Evolutionary conservation across 768 basidiomycete genomes (phyloP), one percentile per base, ranked within the genome.

Genomic region (Leccinum fibrillosum): DNA sequence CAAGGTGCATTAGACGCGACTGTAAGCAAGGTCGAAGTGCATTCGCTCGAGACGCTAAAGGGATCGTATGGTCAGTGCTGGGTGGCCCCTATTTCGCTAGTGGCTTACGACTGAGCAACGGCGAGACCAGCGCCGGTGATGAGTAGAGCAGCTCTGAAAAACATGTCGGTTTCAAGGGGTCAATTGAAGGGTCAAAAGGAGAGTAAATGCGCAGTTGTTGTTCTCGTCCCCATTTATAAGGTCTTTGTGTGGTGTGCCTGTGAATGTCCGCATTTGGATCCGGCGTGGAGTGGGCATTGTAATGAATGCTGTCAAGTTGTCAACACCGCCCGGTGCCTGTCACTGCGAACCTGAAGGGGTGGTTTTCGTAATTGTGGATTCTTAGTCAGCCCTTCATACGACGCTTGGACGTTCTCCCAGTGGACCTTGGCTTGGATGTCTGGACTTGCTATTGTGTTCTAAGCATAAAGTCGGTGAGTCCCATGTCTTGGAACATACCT

Each of bases 31-130:
- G 85, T 73, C 21, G 65, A 57, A 55, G 77, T 71, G 69, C 89
- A 91, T 55, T 71, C 64, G 1, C 73, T 61, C 0, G 66, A 62
- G 55, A 63, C n/a, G 50, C 60, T 55, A 3, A 26, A 42, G 23
- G 49, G 25, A 30, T 10, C 5, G 19, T 30, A 50, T 11, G 13
- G 54, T 58, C 19, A 64, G 45, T 30, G 50, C 3, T 19, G 25
- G 37, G n/a, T 4, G 10, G 39, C n/a, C 10, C 39, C 23, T 23
- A 15, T 4, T 45, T 4, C 39, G 1, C n/a, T 19, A 12, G 44
- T 12, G 37, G 72, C 77, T 64, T 66, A 80, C 80, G 76, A 75
- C 66, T 79, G 79, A 47, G 82, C 82, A 57, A 74, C 63, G 61
- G 71, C 69, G 61, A 75, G 58, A 58, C 70, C 74, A 60, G 74